Base-by-base conservation (phyloP, 768 basidiomycete species). In the Omphalotus guepiniiformis region DNA sequence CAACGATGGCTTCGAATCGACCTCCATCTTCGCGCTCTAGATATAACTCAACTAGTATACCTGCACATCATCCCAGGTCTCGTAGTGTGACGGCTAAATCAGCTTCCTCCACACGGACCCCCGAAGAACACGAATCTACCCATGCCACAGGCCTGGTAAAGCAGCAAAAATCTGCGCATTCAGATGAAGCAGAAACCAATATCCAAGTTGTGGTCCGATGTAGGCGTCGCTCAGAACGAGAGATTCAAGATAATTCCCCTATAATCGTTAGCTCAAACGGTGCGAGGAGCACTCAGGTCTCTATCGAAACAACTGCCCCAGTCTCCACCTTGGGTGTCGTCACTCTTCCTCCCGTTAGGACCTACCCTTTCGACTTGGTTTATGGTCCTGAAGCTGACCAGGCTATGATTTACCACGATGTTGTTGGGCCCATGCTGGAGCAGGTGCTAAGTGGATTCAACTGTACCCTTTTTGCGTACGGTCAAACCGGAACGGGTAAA, bases 351-450 rank as follows among this genome's bases (percentile, higher is more conserved):
- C 86, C 86, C 9, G 80, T 83, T 2, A 73, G 87, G 42, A 95
- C 90, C 2, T 99, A 97, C 64, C 85, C 89, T 3, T 99, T 96
- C 63, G 94, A 97, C 65, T 72, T 88, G 22, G 96, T 96, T 6
- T 97, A 96, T 69, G 95, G 96, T 2, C 93, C 94, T 16, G 93
- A 96, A 63, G 94, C 94, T 19, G 93, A 95, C 61, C 96, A 99
- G 61, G 83, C 88, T 18, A 79, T 91, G 78, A 78, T 99, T 9
- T 99, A 95, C 63, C 81, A 91, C 47, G 88, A 96, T 43, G 95
- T 97, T 32, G 95, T 97, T 34, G 78, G 79, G 53, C 93, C 93
- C 0, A 88, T 97, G 78, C 72, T 99, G 42, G 83, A 91, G 39
- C 90, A 99, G 62, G 94, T 97, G n/a, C 67, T 97, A 30, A 73